phyloP scores from a whole-genome alignment of 163 green algal genomes.

The Chlorella variabilis region DNA sequence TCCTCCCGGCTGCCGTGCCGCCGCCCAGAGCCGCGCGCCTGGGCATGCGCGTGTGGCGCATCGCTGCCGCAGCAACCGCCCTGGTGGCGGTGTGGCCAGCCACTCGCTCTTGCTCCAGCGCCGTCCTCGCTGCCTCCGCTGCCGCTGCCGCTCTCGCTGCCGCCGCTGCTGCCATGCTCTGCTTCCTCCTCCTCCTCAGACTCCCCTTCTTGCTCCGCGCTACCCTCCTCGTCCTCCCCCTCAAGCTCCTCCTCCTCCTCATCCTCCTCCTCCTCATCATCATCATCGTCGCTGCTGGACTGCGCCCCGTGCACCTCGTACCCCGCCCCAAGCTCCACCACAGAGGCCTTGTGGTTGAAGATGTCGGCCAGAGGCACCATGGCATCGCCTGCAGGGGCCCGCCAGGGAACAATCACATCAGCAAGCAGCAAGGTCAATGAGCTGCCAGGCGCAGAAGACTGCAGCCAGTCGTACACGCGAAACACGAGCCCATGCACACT shows the following conservation, averaged over 20 bases:
- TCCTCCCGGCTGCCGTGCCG: background rate
- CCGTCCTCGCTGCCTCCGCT: background rate
- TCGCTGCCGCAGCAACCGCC: too few species aligned
- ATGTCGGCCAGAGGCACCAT: constrained; percentile 83
- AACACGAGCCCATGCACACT: too few species aligned
- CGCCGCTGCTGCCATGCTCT: background rate
- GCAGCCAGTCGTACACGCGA: too few species aligned
- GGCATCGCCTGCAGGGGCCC: constrained; percentile 60
- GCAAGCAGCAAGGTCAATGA: too few species aligned
- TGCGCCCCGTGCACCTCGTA: constrained; percentile 56
- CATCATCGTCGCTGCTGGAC: constrained; percentile 15
- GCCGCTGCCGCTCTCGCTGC: background rate
- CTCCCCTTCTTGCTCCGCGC: background rate
- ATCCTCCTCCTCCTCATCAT: constrained; percentile 11
- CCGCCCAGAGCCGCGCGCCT: too few species aligned
- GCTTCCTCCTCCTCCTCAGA: background rate
- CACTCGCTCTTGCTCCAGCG: too few species aligned
- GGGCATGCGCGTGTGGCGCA: too few species aligned
- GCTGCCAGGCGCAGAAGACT: too few species aligned
- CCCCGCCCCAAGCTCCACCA: constrained; percentile 66
- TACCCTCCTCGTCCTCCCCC: constrained; percentile 6
- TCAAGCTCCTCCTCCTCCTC: constrained; percentile 35
- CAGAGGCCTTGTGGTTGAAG: constrained; percentile 92
- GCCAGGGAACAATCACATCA: background rate
- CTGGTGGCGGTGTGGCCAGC: too few species aligned